Conservation (phyloP, 305 asterid species). For the Ilex paraguariensis region DNA sequence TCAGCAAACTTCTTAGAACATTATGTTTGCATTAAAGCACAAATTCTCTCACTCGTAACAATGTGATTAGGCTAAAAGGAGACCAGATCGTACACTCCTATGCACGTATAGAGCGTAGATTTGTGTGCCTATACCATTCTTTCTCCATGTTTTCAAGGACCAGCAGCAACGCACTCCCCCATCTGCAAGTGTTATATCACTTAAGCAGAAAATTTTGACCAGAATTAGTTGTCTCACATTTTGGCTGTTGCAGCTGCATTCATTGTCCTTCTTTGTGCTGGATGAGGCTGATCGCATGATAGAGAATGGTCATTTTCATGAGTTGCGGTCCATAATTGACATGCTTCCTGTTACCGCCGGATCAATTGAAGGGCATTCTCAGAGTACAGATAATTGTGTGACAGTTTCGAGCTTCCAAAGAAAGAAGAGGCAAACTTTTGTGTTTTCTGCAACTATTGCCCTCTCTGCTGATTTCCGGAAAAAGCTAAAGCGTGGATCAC, state of each 20-base stretch:
- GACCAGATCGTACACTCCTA: no score
- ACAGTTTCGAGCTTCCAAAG: constrained; percentile 63
- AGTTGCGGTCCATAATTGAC: constrained; percentile 89
- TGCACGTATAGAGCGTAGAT: no score
- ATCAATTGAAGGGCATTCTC: constrained; percentile 45
- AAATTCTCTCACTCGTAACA: no score
- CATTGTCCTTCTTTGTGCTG: constrained; percentile 89
- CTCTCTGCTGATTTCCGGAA: constrained; percentile 84
- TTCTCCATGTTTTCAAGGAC: no score
- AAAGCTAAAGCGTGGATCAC: constrained; percentile 81
- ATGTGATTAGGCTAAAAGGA: no score
- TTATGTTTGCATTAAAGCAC: no score
- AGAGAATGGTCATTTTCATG: constrained; percentile 91
- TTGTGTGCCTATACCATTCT: no score
- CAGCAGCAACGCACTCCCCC: no score
- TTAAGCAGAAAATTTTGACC: no score
- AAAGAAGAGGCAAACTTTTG: constrained; percentile 95
- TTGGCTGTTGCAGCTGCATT: constrained; percentile 69
- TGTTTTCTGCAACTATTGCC: constrained; percentile 96
- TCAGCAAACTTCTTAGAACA: no score
- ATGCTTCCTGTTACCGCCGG: constrained; percentile 79
- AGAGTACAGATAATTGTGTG: constrained; percentile 51
- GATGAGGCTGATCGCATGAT: constrained; percentile 99
- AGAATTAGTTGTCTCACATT: constrained; percentile 1
- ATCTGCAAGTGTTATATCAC: no score